phyloP scores from a whole-genome alignment of 2,329 filamentous ascomycete species.

The Orbilia oligospora region DNA sequence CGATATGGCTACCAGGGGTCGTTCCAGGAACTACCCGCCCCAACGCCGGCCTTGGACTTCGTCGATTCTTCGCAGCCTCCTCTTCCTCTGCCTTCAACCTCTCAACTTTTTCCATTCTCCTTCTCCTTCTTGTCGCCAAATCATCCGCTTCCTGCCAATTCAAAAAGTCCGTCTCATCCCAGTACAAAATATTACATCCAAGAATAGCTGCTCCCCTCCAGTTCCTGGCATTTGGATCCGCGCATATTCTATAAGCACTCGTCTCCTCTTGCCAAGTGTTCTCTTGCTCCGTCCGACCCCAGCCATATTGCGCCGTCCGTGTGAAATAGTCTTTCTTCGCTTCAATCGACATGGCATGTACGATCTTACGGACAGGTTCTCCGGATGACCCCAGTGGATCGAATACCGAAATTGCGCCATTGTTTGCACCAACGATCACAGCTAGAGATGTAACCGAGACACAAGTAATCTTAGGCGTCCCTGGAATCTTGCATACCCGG shows the following conservation, averaged over 20 bases:
- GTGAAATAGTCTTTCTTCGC: conserved; percentile 59
- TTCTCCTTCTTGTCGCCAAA: conserved; percentile 38
- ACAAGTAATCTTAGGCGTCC: conserved; percentile 53
- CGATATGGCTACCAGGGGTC: conserved; percentile 31
- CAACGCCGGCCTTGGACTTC: conserved; percentile 42
- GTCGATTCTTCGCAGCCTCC: conserved; percentile 53
- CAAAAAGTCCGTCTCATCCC: conserved; percentile 58
- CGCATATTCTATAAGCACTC: conserved; percentile 50
- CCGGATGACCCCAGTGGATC: conserved; percentile 53
- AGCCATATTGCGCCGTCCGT: conserved; percentile 47
- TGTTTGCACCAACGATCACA: conserved; percentile 47
- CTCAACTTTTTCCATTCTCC: conserved; percentile 57
- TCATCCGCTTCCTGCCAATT: conserved; percentile 59
- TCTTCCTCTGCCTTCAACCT: conserved; percentile 54
- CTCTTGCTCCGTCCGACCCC: conserved; percentile 53
- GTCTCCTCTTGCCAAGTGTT: conserved; percentile 59
- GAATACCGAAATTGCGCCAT: conserved; percentile 56
- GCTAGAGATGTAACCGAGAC: conserved; percentile 50
- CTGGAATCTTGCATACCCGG: conserved; percentile 55
- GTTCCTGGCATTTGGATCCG: conserved; percentile 51
- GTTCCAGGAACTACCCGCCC: conserved; percentile 49
- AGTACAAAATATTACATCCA: conserved; percentile 56
- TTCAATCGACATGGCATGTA: conserved; percentile 58
- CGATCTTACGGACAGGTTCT: conserved; percentile 53
- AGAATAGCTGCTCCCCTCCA: conserved; percentile 57